These are phyloP conservation scores for Colletotrichum sp. DNA, from an alignment of 2,329 filamentous ascomycete species.

Conservation along the genomic window DNA sequence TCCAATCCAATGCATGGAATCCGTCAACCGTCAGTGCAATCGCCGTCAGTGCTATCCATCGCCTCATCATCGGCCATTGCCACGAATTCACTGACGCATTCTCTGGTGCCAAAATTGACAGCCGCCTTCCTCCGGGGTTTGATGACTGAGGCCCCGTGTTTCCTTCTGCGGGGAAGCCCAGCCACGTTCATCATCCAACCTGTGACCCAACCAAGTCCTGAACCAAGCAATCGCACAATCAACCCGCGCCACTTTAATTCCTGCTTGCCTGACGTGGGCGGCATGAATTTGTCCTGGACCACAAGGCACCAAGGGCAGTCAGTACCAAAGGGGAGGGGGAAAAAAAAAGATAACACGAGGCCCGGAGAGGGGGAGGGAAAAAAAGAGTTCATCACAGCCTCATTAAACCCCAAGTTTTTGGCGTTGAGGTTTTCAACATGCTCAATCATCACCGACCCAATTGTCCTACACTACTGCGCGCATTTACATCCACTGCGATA, in stretches of 20 bases:
- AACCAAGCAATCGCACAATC: constrained; percentile 1
- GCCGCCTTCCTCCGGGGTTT: not conserved
- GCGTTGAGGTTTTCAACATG: not conserved
- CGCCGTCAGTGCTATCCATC: not conserved
- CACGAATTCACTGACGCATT: not conserved
- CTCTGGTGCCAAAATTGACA: not conserved
- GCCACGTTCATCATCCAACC: constrained; percentile 9
- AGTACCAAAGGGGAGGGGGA: not conserved
- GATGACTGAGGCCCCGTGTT: constrained; percentile 9
- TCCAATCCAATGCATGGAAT: not conserved
- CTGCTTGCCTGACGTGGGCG: not conserved
- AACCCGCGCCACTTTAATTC: constrained; percentile 12
- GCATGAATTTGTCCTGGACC: not conserved
- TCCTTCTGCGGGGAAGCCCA: constrained; percentile 18
- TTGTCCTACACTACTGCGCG: not conserved
- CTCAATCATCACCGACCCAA: not conserved
- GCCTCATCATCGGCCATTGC: not conserved
- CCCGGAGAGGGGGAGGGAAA: not conserved
- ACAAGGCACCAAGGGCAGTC: not conserved
- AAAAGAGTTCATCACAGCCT: not conserved
- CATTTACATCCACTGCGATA: not conserved
- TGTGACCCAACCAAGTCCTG: not conserved
- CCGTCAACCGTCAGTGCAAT: not conserved
- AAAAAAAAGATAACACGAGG: not conserved
- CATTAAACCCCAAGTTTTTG: not conserved